Conservation (phyloP, 2,329 filamentous ascomycete genomes). For the Corinectria fuckeliana region DNA sequence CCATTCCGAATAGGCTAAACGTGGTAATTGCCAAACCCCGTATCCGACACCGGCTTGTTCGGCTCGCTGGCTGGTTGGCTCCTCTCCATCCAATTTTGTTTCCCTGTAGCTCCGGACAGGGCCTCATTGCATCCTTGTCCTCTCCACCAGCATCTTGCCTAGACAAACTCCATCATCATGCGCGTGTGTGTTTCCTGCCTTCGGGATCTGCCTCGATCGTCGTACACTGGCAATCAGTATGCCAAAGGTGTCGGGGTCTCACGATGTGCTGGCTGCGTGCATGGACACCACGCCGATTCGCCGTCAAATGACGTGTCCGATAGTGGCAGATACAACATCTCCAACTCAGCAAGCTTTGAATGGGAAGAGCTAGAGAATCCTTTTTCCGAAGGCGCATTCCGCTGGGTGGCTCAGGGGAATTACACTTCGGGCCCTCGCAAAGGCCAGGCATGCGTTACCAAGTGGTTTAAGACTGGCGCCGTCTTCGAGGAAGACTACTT, state of each 20-base stretch:
- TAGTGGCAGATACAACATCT: conserved; percentile 25
- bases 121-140: no score
- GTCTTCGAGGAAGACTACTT: conserved; percentile 45
- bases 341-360: not conserved
- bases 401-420: conserved; percentile 28
- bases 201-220: not conserved
- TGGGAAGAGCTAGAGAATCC: conserved; percentile 1
- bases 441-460: conserved; percentile 44
- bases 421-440: conserved; percentile 40
- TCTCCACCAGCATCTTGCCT: no score
- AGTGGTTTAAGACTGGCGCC: conserved; percentile 48
- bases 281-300: conserved; percentile 12
- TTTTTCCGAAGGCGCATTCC: conserved; percentile 21
- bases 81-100: no score
- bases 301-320: not conserved
- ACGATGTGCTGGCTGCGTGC: conserved; percentile 20
- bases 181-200: no score
- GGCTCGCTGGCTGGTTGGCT: no score
- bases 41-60: no score
- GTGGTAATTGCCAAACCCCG: no score
- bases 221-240: conserved; percentile 7
- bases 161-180: no score
- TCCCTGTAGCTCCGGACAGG: no score
- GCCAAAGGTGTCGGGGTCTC: conserved; percentile 13
- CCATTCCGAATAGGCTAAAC: no score